Evolutionary conservation across 1,284 basidiomycete genomes (phyloP), one percentile per base, ranked within the genome.

Genomic region (Rhodotorula sp.): DNA sequence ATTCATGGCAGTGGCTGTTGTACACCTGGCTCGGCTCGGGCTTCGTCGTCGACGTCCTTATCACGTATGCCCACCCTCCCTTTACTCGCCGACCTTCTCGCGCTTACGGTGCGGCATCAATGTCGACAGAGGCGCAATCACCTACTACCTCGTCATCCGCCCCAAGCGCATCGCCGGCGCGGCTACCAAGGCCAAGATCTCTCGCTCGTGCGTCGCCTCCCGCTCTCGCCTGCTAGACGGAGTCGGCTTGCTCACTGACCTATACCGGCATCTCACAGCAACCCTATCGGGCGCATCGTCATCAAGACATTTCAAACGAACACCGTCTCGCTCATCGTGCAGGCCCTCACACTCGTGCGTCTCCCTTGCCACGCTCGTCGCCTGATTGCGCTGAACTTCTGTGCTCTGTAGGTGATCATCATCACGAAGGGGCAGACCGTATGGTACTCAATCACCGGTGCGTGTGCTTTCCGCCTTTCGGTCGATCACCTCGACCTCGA

Each of bases 281-380:
- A 32, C 1, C 41, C 44, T 2, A 29, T 59, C 10, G 22, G 41
- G 2, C 58, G 44, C 12, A 17, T 59, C 58, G 58, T 46, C 58
- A 5, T 59, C 58, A 41, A 59, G 44, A 32, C 41, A 3, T 32
- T 59, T 29, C 58, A 59, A 41, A 59, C 58, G 9, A 59, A 59
- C 44, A 41, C 41, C 21, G 17, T 46, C 29, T 46, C 41, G 19
- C 58, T 59, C 5, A 7, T 32, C 10, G 8, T 59, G 19, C 58
- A 59, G 41, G 10, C 21, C 9, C 12, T 22, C 13, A 34, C 29
- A 29, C 58, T 59, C 41, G 51, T 53, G 15, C 29, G 51, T 32
- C 27, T 10, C 8, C 15, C 1, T 2, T 5, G 1, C 50, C 46
- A 48, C 12, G 12, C 46, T 12, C 21, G 46, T 15, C 46, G 7